Percentiles rank a stretch among this genome's conserved stretches.
Conservation (phyloP, 345 rosid genomes). For the Acer negundo region DNA sequence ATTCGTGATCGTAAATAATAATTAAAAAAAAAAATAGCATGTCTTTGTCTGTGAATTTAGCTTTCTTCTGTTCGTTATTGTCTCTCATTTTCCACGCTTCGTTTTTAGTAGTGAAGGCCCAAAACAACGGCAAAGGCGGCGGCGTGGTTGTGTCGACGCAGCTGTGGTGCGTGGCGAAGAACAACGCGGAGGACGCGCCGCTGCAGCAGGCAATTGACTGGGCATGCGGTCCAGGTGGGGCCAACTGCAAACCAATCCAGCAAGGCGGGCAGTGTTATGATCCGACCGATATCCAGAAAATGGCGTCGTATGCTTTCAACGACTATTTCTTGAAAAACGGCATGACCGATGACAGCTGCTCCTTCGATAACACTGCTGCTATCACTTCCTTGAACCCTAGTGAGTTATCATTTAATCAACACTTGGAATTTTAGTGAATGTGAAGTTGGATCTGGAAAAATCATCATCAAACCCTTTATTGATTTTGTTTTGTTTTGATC, state of each 20-base stretch:
- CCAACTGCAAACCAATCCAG: slow-evolving; percentile 62
- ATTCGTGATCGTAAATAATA: slow-evolving; percentile 13
- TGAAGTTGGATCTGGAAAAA: slow-evolving; percentile 1
- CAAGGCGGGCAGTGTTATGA: slow-evolving; percentile 71
- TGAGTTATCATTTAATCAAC: slow-evolving; percentile 37
- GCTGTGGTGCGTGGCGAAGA: slow-evolving; percentile 92
- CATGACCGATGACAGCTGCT: slow-evolving; percentile 67
- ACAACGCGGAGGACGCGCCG: slow-evolving; percentile 75
- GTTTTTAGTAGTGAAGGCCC: slow-evolving; percentile 15
- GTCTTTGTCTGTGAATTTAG: not conserved
- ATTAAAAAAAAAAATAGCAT: not conserved
- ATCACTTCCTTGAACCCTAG: slow-evolving; percentile 78
- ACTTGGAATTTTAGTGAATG: not conserved
- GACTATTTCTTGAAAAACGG: slow-evolving; percentile 73
- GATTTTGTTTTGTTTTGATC: slow-evolving; percentile 19
- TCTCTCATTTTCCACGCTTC: slow-evolving; percentile 8
- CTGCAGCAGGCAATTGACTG: slow-evolving; percentile 70
- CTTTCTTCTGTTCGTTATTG: slow-evolving; percentile 15
- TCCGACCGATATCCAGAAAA: slow-evolving; percentile 48
- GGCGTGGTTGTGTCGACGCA: slow-evolving; percentile 38
- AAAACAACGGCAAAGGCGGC: slow-evolving; percentile 27
- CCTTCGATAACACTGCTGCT: slow-evolving; percentile 70
- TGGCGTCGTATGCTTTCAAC: slow-evolving; percentile 83
- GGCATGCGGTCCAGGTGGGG: slow-evolving; percentile 80
- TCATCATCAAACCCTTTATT: not conserved